A percentile compares a stretch with the other conserved stretches of the same genome.
Evolutionary conservation across 495 filamentous ascomycete genomes (phyloP).

Genomic region (Apodospora peruviana): DNA sequence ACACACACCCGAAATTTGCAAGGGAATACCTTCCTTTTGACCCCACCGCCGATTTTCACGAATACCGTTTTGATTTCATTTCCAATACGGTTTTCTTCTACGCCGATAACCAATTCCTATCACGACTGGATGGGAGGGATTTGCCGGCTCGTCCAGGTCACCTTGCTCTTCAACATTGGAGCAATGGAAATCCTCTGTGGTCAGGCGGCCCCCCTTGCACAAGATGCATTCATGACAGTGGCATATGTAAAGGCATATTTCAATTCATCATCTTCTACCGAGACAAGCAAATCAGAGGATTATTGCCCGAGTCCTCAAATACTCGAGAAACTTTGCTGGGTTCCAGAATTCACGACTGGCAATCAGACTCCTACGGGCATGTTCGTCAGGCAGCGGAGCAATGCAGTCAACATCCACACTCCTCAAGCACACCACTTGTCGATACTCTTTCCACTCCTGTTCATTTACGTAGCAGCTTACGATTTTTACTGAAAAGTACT

Average conservation of each 20-base stretch:
- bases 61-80: neutral
- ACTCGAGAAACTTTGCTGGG: neutral
- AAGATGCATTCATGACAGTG: neutral
- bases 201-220: neutral
- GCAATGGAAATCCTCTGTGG: neutral
- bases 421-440: neutral
- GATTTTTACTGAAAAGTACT: too few species aligned
- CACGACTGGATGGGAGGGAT: neutral
- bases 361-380: neutral
- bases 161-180: neutral
- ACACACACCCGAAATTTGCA: neutral
- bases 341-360: neutral
- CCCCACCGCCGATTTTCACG: neutral
- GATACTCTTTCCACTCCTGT: neutral
- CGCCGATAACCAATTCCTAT: neutral
- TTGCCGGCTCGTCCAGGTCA: neutral
- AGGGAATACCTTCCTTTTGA: neutral
- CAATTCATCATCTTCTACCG: neutral
- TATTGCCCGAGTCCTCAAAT: neutral
- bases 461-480: too few species aligned
- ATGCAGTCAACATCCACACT: neutral
- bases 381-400: neutral
- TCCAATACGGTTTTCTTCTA: neutral
- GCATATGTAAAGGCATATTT: neutral
- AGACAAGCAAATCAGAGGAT: neutral